These are phyloP conservation scores for Aspergillus candidus DNA, from an alignment of 2,329 filamentous ascomycete species.

Conservation along the genomic window DNA sequence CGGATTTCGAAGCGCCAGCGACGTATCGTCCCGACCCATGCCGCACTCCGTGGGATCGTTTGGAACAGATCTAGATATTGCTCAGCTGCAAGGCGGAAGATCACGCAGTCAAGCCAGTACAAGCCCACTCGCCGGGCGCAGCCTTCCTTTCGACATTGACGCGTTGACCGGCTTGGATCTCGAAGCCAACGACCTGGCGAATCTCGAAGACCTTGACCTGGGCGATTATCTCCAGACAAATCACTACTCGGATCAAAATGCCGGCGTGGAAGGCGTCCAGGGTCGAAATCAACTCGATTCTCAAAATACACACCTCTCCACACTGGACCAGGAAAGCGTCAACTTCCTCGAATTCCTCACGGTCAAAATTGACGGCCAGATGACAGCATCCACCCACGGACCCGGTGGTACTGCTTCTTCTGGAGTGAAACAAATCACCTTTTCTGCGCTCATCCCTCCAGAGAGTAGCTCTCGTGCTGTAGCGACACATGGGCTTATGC, in stretches of 20 bases:
- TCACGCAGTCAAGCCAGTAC: constrained; percentile 51
- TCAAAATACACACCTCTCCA: constrained; percentile 22
- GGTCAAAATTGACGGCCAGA: constrained; percentile 38
- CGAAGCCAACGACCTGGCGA: constrained; percentile 17
- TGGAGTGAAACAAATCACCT: constrained; percentile 45
- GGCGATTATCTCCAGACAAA: constrained; percentile 30
- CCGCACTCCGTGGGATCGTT: constrained; percentile 15
- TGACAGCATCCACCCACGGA: constrained; percentile 11
- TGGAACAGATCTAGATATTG: constrained; percentile 12
- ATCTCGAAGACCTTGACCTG: constrained; percentile 25
- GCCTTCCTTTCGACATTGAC: constrained; percentile 28
- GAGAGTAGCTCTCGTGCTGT: constrained; percentile 50
- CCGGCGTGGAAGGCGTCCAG: constrained; percentile 2
- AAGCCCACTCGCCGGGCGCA: constrained; percentile 55
- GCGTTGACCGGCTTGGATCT: constrained; percentile 18
- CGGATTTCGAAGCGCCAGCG: constrained; percentile 32
- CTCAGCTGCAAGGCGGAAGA: constrained; percentile 25
- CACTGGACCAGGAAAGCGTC: constrained; percentile 52
- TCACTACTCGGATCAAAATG: constrained; percentile 20
- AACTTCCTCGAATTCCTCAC: constrained; percentile 60
- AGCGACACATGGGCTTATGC: constrained; percentile 69
- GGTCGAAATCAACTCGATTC: not conserved
- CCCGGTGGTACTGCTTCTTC: constrained; percentile 2
- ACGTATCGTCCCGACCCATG: constrained; percentile 23
- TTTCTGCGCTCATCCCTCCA: constrained; percentile 64